A percentile compares a stretch with the other conserved stretches of the same genome.
Conservation (phyloP, 1,284 basidiomycete species). For the Ceratobasidium sp. region DNA sequence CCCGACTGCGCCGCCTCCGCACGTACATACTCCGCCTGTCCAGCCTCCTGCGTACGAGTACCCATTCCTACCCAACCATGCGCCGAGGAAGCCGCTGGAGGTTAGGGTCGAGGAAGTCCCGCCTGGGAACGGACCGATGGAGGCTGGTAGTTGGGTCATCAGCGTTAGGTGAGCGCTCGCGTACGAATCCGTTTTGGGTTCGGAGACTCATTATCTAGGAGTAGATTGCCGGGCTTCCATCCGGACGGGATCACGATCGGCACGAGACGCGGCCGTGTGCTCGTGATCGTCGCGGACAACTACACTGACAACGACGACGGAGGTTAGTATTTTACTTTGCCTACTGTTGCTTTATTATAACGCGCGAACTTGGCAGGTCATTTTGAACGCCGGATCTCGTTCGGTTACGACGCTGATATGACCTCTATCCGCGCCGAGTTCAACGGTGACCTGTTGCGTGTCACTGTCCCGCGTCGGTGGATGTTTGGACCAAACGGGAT, state of each 20-base stretch:
- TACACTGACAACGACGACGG: conserved; percentile 33
- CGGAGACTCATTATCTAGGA: not conserved
- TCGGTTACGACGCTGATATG: conserved; percentile 77
- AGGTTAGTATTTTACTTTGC: conserved; percentile 1
- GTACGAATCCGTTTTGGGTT: not conserved
- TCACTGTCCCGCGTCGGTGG: conserved; percentile 39
- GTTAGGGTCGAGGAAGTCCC: conserved; percentile 28
- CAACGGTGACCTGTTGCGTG: conserved; percentile 61
- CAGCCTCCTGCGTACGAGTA: conserved; percentile 35
- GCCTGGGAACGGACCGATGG: not conserved
- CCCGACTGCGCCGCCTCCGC: conserved; percentile 11
- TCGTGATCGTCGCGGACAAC: conserved; percentile 32
- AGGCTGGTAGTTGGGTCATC: conserved; percentile 29
- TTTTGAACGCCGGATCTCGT: conserved; percentile 76
- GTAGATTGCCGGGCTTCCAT: conserved; percentile 22
- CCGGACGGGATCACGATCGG: conserved; percentile 33
- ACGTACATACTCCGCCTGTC: conserved; percentile 23
- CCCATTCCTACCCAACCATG: conserved; percentile 28
- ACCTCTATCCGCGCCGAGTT: conserved; percentile 75
- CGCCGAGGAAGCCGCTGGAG: conserved; percentile 23
- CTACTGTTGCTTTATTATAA: not conserved
- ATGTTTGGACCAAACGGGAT: conserved; percentile 13
- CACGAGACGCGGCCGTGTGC: conserved; percentile 22
- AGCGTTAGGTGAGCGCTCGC: conserved; percentile 13
- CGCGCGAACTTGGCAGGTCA: conserved; percentile 59